A percentile compares a stretch with the other conserved stretches of the same genome.
These are phyloP conservation scores for Suhomyces guaymorum DNA, from an alignment of 1,139 yeast species.

Conservation along the genomic window DNA sequence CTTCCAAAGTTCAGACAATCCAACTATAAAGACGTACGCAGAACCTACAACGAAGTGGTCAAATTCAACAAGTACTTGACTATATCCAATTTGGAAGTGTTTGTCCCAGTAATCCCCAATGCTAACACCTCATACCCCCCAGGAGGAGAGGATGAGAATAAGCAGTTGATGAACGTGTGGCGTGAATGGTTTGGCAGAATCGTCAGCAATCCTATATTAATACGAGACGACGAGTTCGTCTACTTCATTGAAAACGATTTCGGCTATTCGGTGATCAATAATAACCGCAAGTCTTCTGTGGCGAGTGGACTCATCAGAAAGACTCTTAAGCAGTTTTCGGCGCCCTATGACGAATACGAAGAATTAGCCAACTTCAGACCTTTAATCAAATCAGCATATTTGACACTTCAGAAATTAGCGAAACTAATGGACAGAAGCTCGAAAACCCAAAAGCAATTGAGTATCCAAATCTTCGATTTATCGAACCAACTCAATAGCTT, in stretches of 20 bases:
- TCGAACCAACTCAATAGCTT: conserved; percentile 57
- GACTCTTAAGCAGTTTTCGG: conserved; percentile 86
- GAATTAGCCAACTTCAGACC: conserved; percentile 88
- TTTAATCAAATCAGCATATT: conserved; percentile 73
- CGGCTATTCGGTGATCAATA: conserved; percentile 68
- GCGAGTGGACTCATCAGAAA: conserved; percentile 85
- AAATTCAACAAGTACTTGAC: conserved; percentile 76
- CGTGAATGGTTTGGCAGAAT: conserved; percentile 89
- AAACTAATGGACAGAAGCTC: conserved; percentile 56
- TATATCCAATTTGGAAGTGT: conserved; percentile 84
- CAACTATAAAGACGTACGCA: conserved; percentile 69
- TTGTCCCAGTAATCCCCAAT: conserved; percentile 85
- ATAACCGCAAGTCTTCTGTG: conserved; percentile 55
- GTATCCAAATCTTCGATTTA: conserved; percentile 61
- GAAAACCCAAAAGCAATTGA: conserved; percentile 56
- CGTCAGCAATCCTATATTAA: conserved; percentile 69
- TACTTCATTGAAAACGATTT: conserved; percentile 87
- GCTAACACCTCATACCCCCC: conserved; percentile 75
- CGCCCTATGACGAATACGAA: conserved; percentile 84
- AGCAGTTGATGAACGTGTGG: conserved; percentile 56
- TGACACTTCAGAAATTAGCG: conserved; percentile 56
- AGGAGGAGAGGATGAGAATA: conserved; percentile 79
- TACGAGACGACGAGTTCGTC: conserved; percentile 85
- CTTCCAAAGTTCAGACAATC: conserved; percentile 77
- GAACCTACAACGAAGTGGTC: conserved; percentile 77